phyloP scores from a whole-genome alignment of 31 red algal species.

The Asparagopsis taxiformis region DNA sequence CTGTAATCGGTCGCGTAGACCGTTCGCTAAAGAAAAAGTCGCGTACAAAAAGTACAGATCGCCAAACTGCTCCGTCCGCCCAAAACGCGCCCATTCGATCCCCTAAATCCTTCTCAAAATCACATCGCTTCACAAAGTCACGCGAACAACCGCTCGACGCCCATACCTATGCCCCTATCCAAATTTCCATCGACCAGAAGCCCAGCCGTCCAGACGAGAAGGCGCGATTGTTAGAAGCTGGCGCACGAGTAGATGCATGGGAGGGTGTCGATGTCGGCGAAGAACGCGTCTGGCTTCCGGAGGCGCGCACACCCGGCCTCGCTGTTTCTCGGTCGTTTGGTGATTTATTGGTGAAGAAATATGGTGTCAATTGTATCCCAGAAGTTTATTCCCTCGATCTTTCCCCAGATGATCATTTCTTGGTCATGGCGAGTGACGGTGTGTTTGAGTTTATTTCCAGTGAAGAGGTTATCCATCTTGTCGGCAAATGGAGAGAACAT shows the following conservation, averaged over 20 bases:
- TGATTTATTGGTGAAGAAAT: constrained; percentile 70
- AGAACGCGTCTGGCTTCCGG: constrained; percentile 83
- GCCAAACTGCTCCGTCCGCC: too few relatives aligned
- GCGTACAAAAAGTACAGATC: too few relatives aligned
- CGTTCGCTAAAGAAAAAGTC: too few relatives aligned
- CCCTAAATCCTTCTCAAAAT: too few relatives aligned
- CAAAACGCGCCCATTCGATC: too few relatives aligned
- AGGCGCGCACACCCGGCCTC: constrained; percentile 76
- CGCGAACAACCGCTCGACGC: not conserved
- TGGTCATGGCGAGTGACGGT: constrained; percentile 85
- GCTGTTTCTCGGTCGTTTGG: constrained; percentile 90
- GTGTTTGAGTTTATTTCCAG: constrained; percentile 89
- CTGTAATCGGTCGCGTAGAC: constrained; percentile 31
- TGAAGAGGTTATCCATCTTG: constrained; percentile 70
- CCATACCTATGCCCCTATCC: constrained; percentile 28
- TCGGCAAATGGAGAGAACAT: constrained; percentile 56
- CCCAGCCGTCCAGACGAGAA: constrained; percentile 70
- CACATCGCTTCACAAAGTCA: too few relatives aligned
- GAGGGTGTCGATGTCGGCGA: constrained; percentile 69
- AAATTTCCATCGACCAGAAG: constrained; percentile 73
- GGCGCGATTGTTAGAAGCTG: constrained; percentile 49
- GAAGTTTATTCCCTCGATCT: constrained; percentile 68
- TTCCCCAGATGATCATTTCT: constrained; percentile 59
- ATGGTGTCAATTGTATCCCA: constrained; percentile 70
- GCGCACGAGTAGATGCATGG: constrained; percentile 83